Percentiles rank a stretch among this genome's conserved stretches.
Conservation (phyloP, 148 eudicot species). For the Fagopyrum homotropicum region DNA sequence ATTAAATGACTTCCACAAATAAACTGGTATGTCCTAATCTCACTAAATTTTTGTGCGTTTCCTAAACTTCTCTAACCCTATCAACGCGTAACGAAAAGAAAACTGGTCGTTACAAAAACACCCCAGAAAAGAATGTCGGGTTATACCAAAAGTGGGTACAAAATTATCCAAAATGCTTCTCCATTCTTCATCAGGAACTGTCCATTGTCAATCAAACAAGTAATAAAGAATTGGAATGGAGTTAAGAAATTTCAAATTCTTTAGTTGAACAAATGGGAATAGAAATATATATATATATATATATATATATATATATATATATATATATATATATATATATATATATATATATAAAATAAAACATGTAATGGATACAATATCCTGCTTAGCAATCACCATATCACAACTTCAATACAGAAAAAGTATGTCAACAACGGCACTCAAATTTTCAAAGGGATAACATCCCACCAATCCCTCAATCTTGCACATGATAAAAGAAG, state of each 20-base stretch:
- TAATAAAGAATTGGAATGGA: slow-evolving; percentile 65
- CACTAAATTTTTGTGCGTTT: too few relatives aligned
- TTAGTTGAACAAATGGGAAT: too few relatives aligned
- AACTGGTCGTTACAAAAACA: too few relatives aligned
- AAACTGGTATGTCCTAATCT: too few relatives aligned
- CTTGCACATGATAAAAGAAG: slow-evolving; percentile 46
- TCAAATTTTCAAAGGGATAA: slow-evolving; percentile 84
- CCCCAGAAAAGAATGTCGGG: slow-evolving; percentile 75
- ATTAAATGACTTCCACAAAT: too few relatives aligned
- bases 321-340: too few relatives aligned
- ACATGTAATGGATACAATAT: slow-evolving; percentile 75
- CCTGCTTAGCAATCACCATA: slow-evolving; percentile 88
- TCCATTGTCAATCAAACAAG: slow-evolving; percentile 90
- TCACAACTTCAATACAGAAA: slow-evolving; percentile 77
- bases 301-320: too few relatives aligned
- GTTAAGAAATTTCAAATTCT: slow-evolving; percentile 8
- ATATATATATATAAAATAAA: not conserved
- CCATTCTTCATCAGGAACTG: slow-evolving; percentile 63
- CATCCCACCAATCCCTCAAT: slow-evolving; percentile 62
- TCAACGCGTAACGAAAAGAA: too few relatives aligned
- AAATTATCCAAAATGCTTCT: slow-evolving; percentile 71
- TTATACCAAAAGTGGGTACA: slow-evolving; percentile 71
- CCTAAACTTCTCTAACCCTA: too few relatives aligned
- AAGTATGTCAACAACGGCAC: slow-evolving; percentile 76
- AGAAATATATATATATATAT: not conserved